Conservation (phyloP, 2,329 filamentous ascomycete species). For the Verticillium klebahnii region DNA sequence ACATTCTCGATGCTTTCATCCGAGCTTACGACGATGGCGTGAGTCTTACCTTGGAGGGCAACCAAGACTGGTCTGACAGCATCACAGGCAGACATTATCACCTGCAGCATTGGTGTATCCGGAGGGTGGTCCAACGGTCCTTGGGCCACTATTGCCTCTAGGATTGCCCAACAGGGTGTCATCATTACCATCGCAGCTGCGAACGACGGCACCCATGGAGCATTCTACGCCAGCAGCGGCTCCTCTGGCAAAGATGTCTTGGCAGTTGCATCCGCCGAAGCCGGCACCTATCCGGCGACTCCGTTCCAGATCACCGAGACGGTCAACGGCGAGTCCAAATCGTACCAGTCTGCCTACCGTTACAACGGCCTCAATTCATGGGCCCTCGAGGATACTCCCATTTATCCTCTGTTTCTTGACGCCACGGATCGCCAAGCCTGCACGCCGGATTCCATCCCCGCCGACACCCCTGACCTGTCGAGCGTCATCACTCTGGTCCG, state of each 20-base stretch:
- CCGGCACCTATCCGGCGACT: neutral
- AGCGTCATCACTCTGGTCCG: conserved; percentile 34
- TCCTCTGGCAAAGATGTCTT: conserved; percentile 19
- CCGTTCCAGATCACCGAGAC: neutral
- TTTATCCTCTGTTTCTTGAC: neutral
- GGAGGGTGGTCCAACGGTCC: conserved; percentile 8
- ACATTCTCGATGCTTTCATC: conserved; percentile 1
- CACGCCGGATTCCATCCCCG: conserved; percentile 18
- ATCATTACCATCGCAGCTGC: conserved; percentile 15
- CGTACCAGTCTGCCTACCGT: neutral
- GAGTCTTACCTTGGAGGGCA: neutral
- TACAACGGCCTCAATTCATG: neutral
- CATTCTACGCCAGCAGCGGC: conserved; percentile 18
- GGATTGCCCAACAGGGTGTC: conserved; percentile 17
- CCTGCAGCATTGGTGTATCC: conserved; percentile 6
- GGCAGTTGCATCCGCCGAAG: conserved; percentile 13
- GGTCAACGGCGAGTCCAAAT: neutral
- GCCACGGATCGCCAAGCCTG: neutral
- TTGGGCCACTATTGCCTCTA: conserved; percentile 8
- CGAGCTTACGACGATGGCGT: neutral
- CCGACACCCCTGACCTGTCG: conserved; percentile 31
- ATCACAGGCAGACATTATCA: conserved; percentile 9
- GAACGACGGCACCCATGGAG: conserved; percentile 12
- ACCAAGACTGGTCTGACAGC: no score
- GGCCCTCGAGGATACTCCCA: neutral